These are phyloP conservation scores for Elsinoe fawcettii DNA, from an alignment of 2,329 filamentous ascomycete species.

Conservation along the genomic window DNA sequence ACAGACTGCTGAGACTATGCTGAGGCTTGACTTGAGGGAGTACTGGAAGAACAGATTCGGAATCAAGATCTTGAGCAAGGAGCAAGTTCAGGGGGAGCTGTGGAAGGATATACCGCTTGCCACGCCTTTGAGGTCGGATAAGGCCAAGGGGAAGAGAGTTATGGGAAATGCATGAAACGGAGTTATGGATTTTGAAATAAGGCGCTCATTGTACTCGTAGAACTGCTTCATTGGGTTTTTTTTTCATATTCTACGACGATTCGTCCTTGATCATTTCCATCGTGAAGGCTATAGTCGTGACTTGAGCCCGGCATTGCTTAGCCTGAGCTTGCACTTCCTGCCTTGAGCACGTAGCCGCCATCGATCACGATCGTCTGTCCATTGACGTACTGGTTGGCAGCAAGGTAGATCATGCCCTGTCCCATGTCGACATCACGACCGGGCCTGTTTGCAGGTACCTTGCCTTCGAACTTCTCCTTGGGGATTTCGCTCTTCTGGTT, in stretches of 20 bases:
- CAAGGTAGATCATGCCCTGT: conserved; percentile 47
- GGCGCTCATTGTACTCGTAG: not conserved
- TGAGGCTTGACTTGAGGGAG: not conserved
- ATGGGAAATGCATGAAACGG: not conserved
- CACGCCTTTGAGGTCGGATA: not conserved
- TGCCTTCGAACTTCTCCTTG: conserved; percentile 44
- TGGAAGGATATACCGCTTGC: not conserved
- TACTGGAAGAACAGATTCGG: not conserved
- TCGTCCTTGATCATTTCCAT: not conserved
- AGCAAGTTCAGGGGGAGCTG: not conserved
- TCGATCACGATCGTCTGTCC: conserved; percentile 45
- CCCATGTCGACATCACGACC: conserved; percentile 55
- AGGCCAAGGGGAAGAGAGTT: not conserved
- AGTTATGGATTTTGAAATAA: not conserved
- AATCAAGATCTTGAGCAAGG: not conserved
- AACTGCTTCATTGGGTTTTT: not conserved
- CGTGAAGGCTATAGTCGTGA: not conserved
- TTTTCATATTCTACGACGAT: not conserved
- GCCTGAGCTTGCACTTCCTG: conserved; percentile 23
- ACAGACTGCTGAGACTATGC: too few relatives aligned
- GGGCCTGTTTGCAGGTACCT: conserved; percentile 44
- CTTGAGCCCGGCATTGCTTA: not conserved
- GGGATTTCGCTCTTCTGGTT: conserved; percentile 49
- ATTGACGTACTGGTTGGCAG: conserved; percentile 44
- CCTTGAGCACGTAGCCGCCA: conserved; percentile 44